Evolutionary conservation across 2,329 filamentous ascomycete genomes (phyloP).

Genomic region (Pestalotiopsis sp.): DNA sequence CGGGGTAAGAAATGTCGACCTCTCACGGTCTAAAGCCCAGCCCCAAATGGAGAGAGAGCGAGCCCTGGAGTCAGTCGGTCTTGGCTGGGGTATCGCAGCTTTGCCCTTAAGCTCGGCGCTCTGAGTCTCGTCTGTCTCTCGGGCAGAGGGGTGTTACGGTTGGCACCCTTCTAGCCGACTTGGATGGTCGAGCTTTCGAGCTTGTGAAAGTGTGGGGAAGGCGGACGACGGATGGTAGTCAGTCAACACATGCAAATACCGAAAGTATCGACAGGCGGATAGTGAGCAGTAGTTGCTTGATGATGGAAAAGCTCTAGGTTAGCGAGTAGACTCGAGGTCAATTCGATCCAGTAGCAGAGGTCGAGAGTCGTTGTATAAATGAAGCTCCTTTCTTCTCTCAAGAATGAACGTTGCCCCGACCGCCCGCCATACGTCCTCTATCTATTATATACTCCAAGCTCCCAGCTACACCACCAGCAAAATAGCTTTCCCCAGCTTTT

Average conservation of each 20-base stretch:
- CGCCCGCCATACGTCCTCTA: no score
- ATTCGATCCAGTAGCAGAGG: no score
- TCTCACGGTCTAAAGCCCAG: not conserved
- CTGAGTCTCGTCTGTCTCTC: conserved; percentile 1
- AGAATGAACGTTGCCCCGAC: no score
- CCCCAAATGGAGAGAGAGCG: not conserved
- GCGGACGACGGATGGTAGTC: not conserved
- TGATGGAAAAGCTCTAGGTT: no score
- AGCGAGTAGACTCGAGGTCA: no score
- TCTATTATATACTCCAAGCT: no score
- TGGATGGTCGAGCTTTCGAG: conserved; percentile 18
- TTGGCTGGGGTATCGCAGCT: not conserved
- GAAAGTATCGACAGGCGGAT: not conserved
- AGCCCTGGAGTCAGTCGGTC: not conserved
- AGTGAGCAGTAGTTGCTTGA: no score
- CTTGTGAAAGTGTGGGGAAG: conserved; percentile 37
- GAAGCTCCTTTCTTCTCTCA: no score
- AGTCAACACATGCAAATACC: not conserved
- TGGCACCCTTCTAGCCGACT: conserved; percentile 11
- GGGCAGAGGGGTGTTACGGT: conserved; percentile 12
- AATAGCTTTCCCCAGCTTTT: conserved; percentile 22
- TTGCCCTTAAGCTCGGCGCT: conserved; percentile 14
- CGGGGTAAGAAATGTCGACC: conserved; percentile 7
- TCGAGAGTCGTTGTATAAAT: no score
- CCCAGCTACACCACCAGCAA: conserved; percentile 7